Base-by-base conservation (phyloP, 139 green algal genomes). In the Limnomonas spitsbergensis region DNA sequence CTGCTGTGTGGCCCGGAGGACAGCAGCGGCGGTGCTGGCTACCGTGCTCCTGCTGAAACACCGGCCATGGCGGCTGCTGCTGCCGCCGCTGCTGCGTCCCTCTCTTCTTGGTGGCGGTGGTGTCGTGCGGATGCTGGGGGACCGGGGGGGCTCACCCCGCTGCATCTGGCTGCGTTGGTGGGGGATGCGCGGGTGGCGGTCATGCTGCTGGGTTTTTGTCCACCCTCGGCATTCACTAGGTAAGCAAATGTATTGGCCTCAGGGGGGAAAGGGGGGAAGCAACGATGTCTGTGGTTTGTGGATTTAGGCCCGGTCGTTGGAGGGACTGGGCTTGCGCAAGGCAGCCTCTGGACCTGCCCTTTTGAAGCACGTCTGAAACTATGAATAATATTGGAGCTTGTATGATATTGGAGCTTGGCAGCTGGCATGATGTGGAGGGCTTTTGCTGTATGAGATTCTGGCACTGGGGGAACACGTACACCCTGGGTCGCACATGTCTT, bases 141-240 rank as follows among this genome's bases (percentile, higher is more conserved):
- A 26, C 81, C 83, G 0, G 68, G 69, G 3, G 87, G 87, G 39
- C 40, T 91, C 42, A 89, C 82, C 1, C 85, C 87, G 29, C 78
- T 91, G 81, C 87, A 91, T 78, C 80, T 91, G 37, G 75, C 83
- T 1, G 83, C 87, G 1, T 56, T 91, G 36, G 20, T 78, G 26
- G 77, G 86, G 9, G 87, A 90, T 35, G 80, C 80, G 3, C 75
- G 72, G 27, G 4, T 89, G 3, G 76, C 61, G 29, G 74, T 91
- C 42, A 70, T 77, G 52, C 83, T 91, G 81, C 76, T 90, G 14
- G 80, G 85, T 73, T 76, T 81, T 39, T 73, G 53, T 2, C 69
- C 69, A 2, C 54, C 83, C 39, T 61, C 29, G 4, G 81, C 85
- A 4, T 85, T 89, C 73, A 89, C 84, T 7, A 61, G 47, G 47